phyloP scores from a whole-genome alignment of 2,329 filamentous ascomycete species.

The Fusarium sp. region DNA sequence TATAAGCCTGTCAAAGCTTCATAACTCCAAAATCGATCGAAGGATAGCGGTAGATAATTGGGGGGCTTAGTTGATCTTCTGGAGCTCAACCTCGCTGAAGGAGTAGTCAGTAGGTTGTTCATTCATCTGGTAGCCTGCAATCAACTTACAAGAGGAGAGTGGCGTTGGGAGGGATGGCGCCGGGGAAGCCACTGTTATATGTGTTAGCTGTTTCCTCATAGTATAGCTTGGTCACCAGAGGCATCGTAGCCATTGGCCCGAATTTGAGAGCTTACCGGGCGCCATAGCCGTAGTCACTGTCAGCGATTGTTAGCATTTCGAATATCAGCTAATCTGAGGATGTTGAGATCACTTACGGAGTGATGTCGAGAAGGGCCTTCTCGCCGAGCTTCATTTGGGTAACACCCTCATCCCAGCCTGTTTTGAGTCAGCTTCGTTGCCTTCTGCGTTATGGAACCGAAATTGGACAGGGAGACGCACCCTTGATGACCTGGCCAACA shows the following conservation, averaged over 20 bases:
- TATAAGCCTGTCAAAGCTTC: not conserved
- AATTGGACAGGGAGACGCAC: slow-evolving; percentile 58
- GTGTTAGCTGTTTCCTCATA: slow-evolving; percentile 16
- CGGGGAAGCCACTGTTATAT: slow-evolving; percentile 75
- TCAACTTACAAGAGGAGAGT: slow-evolving; percentile 84
- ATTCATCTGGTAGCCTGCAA: not conserved
- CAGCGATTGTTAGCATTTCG: slow-evolving; percentile 27
- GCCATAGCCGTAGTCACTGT: slow-evolving; percentile 74
- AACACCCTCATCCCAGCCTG: slow-evolving; percentile 89
- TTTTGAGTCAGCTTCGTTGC: slow-evolving; percentile 15
- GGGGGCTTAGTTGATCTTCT: slow-evolving; percentile 63
- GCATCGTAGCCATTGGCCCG: not conserved
- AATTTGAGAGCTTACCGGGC: slow-evolving; percentile 58
- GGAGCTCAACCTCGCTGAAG: slow-evolving; percentile 74
- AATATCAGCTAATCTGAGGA: not conserved
- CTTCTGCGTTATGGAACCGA: not conserved
- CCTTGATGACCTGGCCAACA: slow-evolving; percentile 84
- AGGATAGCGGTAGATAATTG: not conserved
- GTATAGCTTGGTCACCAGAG: not conserved
- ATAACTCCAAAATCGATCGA: slow-evolving; percentile 12
- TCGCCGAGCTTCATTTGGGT: slow-evolving; percentile 88
- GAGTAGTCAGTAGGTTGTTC: not conserved
- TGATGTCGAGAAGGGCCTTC: slow-evolving; percentile 86
- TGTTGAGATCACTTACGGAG: slow-evolving; percentile 49
- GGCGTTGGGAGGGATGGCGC: slow-evolving; percentile 79